A percentile compares a stretch with the other conserved stretches of the same genome.
Conservation (phyloP, 164 flowering plant species). For the Umbilicus rupestris region DNA sequence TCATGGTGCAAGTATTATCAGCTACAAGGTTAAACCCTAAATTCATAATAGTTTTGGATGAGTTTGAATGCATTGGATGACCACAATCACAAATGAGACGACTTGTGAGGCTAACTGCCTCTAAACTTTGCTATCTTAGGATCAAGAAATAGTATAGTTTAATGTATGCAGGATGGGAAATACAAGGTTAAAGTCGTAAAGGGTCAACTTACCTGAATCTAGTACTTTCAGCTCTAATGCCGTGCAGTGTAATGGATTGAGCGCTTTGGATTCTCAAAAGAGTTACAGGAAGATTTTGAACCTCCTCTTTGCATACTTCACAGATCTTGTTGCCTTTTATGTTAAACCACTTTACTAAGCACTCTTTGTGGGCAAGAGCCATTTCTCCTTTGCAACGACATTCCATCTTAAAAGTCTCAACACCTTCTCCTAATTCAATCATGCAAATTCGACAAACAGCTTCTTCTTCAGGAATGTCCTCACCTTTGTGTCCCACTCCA, state of each 20-base stretch:
- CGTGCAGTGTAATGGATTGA: constrained; percentile 17
- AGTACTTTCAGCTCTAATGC: background rate
- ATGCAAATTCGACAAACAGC: constrained; percentile 72
- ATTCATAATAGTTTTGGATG: background rate
- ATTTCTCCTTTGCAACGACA: constrained; percentile 76
- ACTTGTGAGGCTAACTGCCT: no score
- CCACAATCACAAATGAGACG: no score
- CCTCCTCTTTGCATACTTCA: constrained; percentile 73
- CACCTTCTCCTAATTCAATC: constrained; percentile 50
- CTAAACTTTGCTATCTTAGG: no score
- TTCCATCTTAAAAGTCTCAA: constrained; percentile 60
- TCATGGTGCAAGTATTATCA: background rate
- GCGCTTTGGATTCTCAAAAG: constrained; percentile 42
- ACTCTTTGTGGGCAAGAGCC: constrained; percentile 64
- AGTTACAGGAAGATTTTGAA: constrained; percentile 55
- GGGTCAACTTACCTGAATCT: background rate
- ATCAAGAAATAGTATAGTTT: background rate
- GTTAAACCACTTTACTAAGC: constrained; percentile 71
- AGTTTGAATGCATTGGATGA: background rate
- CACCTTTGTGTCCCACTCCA: constrained; percentile 31
- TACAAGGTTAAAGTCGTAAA: no score
- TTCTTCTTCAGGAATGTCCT: constrained; percentile 56
- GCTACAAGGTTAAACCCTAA: background rate
- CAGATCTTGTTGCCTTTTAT: constrained; percentile 68
- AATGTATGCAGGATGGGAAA: no score